A percentile compares a stretch with the other conserved stretches of the same genome.
Conservation (phyloP, 495 filamentous ascomycete genomes). For the Aspergillus wentii region DNA sequence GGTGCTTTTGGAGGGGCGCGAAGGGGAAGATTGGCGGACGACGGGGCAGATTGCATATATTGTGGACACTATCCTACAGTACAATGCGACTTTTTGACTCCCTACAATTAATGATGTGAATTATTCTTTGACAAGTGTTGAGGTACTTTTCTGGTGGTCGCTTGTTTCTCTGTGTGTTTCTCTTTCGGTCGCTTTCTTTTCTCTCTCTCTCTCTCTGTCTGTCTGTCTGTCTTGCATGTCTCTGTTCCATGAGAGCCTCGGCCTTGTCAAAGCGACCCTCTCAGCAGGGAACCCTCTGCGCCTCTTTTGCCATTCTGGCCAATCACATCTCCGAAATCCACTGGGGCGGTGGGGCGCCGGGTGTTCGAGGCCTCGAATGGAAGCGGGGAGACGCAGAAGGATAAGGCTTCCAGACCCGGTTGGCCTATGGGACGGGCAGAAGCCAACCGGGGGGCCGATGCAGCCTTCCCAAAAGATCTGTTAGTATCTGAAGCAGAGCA, state of each 20-base stretch:
- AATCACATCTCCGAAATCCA: conserved; percentile 3
- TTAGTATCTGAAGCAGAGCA: no score
- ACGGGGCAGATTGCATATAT: no score
- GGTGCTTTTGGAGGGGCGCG: no score
- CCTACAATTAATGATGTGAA: no score
- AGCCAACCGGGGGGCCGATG: no score
- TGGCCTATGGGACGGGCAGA: conserved; percentile 5
- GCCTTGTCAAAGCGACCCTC: conserved; percentile 14
- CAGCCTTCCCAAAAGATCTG: no score
- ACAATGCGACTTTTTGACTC: no score
- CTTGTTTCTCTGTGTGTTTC: conserved; percentile 1
- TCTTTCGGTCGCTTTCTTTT: no score
- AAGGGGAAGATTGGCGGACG: no score
- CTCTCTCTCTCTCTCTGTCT: not conserved
- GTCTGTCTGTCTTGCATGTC: not conserved
- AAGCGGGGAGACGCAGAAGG: conserved; percentile 14
- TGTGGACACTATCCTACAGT: no score
- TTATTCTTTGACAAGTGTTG: no score
- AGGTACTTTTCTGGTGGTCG: not conserved
- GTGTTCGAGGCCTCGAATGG: conserved; percentile 21
- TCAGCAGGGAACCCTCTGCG: conserved; percentile 11
- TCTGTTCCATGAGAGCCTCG: conserved; percentile 31
- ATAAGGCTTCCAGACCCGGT: conserved; percentile 8
- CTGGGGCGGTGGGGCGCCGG: conserved; percentile 3
- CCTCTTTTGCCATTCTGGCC: conserved; percentile 8